These are phyloP conservation scores for Ciborinia camelliae DNA, from an alignment of 2,329 filamentous ascomycete genomes.

Conservation along the genomic window DNA sequence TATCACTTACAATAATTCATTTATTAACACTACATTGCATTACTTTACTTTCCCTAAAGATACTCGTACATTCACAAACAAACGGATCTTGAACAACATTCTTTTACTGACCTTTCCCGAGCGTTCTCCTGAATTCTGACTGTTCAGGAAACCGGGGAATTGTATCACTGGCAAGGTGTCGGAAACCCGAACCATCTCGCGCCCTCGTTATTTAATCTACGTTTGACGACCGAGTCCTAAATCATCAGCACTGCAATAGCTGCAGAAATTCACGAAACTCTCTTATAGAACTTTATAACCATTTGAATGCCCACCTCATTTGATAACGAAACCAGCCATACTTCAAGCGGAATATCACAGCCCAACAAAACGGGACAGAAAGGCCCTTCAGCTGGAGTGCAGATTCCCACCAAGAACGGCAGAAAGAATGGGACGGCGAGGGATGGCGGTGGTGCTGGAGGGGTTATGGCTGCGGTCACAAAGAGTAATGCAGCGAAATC, in stretches of 20 bases:
- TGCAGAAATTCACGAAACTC: background rate
- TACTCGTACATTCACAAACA: background rate
- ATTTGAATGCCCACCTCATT: slow-evolving; percentile 40
- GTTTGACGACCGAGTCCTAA: slow-evolving; percentile 18
- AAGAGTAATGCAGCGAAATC: slow-evolving; percentile 36
- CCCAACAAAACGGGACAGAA: slow-evolving; percentile 31
- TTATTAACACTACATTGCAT: background rate
- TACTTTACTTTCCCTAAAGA: background rate
- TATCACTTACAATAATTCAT: slow-evolving; percentile 17
- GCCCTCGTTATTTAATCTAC: slow-evolving; percentile 18
- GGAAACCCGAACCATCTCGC: slow-evolving; percentile 13
- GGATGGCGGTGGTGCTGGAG: slow-evolving; percentile 29
- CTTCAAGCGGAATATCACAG: slow-evolving; percentile 25
- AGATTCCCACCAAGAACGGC: slow-evolving; percentile 34
- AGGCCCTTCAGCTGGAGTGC: slow-evolving; percentile 28
- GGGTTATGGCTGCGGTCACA: slow-evolving; percentile 36
- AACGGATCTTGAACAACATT: background rate
- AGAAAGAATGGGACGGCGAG: slow-evolving; percentile 39
- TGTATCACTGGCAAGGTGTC: slow-evolving; percentile 2
- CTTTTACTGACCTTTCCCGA: slow-evolving; percentile 21
- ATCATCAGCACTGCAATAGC: slow-evolving; percentile 6
- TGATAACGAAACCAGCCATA: slow-evolving; percentile 35
- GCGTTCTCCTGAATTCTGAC: slow-evolving; percentile 30
- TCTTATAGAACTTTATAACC: slow-evolving; percentile 12
- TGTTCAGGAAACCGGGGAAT: slow-evolving; percentile 30